Evolutionary conservation across 2,329 filamentous ascomycete species (phyloP).

Genomic region (Sporothrix schenckii): DNA sequence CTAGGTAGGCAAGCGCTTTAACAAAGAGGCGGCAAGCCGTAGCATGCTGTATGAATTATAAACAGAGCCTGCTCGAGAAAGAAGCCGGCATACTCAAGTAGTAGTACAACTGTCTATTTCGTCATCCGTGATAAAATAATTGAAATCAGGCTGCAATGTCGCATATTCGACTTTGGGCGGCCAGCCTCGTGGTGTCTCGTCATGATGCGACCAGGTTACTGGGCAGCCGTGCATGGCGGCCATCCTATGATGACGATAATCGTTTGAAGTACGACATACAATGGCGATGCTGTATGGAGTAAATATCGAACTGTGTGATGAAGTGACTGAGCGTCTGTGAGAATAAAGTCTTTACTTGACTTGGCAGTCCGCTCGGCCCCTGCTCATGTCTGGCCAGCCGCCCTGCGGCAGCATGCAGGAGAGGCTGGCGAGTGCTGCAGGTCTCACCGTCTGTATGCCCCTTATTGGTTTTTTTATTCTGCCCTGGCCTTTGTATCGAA

Average conservation of each 20-base stretch:
- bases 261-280: background rate
- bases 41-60: background rate
- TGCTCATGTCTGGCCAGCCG: constrained; percentile 2
- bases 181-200: constrained; percentile 6
- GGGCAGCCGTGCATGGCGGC: background rate
- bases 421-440: constrained; percentile 16
- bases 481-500: background rate
- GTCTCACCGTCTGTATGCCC: constrained; percentile 17
- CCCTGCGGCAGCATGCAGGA: constrained; percentile 16
- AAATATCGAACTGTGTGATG: background rate
- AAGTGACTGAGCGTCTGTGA: background rate
- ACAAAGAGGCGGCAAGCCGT: background rate
- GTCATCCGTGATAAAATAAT: too few relatives aligned
- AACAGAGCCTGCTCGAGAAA: background rate
- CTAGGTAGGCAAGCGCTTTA: background rate
- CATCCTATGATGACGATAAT: background rate
- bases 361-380: constrained; percentile 12
- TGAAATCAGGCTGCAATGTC: too few relatives aligned
- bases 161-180: background rate
- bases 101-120: background rate
- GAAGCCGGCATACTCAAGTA: background rate
- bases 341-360: background rate
- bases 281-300: background rate
- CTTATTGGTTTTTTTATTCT: background rate
- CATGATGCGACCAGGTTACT: background rate